These are phyloP conservation scores for Rhamnella rubrinervis DNA, from an alignment of 331 rosid genomes.

Conservation along the genomic window DNA sequence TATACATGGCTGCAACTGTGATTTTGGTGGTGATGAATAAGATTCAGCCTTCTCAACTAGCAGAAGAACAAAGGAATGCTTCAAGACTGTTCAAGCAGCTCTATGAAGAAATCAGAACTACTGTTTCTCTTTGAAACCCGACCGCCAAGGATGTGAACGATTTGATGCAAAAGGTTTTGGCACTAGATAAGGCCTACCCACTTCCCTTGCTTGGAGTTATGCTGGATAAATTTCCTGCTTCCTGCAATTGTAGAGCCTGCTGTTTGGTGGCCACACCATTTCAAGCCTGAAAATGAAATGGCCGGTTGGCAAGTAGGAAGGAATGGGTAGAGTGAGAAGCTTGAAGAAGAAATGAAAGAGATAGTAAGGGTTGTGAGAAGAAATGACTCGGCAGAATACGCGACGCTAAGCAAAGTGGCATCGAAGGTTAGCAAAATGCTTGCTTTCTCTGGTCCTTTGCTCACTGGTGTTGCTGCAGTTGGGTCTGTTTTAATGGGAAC, in stretches of 20 bases:
- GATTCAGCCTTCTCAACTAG: constrained; percentile 54
- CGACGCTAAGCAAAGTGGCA: constrained; percentile 57
- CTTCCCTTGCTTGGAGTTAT: constrained; percentile 73
- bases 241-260: constrained; percentile 61
- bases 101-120: constrained; percentile 49
- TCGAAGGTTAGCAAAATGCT: constrained; percentile 52
- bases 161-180: constrained; percentile 51
- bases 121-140: constrained; percentile 30
- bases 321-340: constrained; percentile 65
- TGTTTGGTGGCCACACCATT: constrained; percentile 72
- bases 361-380: constrained; percentile 51
- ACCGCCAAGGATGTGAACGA: constrained; percentile 39
- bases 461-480: constrained; percentile 53
- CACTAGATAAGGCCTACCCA: constrained; percentile 69
- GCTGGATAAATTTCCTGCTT: constrained; percentile 69
- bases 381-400: constrained; percentile 62
- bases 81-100: constrained; percentile 62
- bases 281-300: background rate
- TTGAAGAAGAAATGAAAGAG: constrained; percentile 54
- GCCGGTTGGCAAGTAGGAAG: constrained; percentile 2
- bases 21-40: constrained; percentile 55
- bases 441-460: constrained; percentile 63
- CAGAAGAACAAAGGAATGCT: constrained; percentile 69
- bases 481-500: constrained; percentile 41
- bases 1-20: constrained; percentile 53